Evolutionary conservation across 2,329 filamentous ascomycete genomes (phyloP), one percentile per base, ranked within the genome.

Genomic region (Blumeriella jaapii): DNA sequence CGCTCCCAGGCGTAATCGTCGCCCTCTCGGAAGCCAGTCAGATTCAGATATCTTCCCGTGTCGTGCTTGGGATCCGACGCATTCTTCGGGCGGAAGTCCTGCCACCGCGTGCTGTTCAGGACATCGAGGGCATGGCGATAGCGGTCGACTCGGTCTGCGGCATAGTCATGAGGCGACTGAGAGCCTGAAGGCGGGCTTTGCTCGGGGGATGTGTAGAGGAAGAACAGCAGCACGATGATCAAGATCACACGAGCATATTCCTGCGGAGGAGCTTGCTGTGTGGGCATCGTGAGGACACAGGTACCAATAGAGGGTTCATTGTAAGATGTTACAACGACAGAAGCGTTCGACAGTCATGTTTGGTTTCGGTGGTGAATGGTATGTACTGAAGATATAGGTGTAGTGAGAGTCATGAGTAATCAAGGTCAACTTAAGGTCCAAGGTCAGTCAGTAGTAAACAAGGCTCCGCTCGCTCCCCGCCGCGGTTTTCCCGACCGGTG

Each of bases 1-100:
- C 85, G 67, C 20, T 78, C 70, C 87, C 87, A 95, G 2, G 74
- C 78, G 57, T 82, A 84, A 4, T 71, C 74, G 59, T 93, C 82
- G 13, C 75, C 69, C 29, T 74, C 62, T 31, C 81, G 71, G 42
- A 93, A 77, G 1, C 89, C 89, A 2, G 82, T 82, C 33, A 94
- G 62, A 48, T 85, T 84, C 40, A 86, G 59, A 42, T 68, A 77
- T 15, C 59, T 61, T 8, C 34, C 44, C 25, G 50, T 43, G 17
- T 48, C 47, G 20, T 37, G 36, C 3, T 29, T 17, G 9, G 38
- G 52, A 15, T 46, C 48, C 34, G 44, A 43, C 25, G 46, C 50
- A 25, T 46, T 39, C 7, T 49, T 54, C 8, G 72, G 73, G 11
- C 59, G 48, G 52, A 79, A 78, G 53, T 77, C 72, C 31, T 69